Evolutionary conservation across 352 stramenopile species (phyloP), one percentile per base, ranked within the genome.

Genomic region (Labyrinthula sp.): DNA sequence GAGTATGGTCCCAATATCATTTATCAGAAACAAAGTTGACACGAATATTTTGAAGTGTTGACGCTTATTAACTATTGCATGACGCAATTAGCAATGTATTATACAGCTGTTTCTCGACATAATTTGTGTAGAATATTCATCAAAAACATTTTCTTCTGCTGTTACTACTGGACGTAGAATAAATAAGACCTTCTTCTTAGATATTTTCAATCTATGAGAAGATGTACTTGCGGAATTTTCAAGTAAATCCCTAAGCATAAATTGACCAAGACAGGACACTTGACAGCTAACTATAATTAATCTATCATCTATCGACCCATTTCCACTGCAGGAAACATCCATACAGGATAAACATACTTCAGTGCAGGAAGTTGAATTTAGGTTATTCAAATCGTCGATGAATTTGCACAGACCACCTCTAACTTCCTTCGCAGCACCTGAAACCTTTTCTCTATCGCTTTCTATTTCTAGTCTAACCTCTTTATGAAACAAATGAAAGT

Each of bases 351-450:
- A 4, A 10, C 43, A 31, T n/a, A 15, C 7, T 9, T 3, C 2
- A 12, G 3, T 4, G 38, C 7, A 34, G 3, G 47, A 20, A 4
- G 34, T 18, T 20, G 47, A 31, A 37, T 52, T 52, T 29, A 35
- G 43, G 24, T 52, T 52, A n/a, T 28, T 52, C 7, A 35, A 45
- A 22, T 52, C 43, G 22, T 52, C 43, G 35, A 52, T 52, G 4
- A 52, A 52, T 22, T 52, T 30, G 40, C 28, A 52, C 14, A 52
- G n/a, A 35, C 43, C 43, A 14, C 43, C 43, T 4, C 43, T 12
- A 28, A 52, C 43, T 22, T 52, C 43, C 18, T 21, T 50, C 15
- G 43, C 30, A 37, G 40, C 43, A 28, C 43, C 43, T 21, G 40
- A 52, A 14, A 52, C 43, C 18, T 50, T 50, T n/a, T 50, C 33